phyloP scores from a whole-genome alignment of 331 rosid genomes.

The Saraca asoca region DNA sequence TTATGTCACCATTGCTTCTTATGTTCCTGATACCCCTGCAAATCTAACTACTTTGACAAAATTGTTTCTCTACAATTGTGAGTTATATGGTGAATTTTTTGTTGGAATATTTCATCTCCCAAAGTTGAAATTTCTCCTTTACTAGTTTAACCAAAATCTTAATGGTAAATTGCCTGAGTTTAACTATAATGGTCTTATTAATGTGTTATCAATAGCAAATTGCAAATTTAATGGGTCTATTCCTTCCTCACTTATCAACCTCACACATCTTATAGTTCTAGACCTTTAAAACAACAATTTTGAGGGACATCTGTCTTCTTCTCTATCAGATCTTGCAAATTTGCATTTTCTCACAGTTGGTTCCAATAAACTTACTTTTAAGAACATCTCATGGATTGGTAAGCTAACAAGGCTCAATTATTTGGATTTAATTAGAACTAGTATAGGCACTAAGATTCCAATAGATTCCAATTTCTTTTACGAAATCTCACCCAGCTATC shows the following conservation, averaged over 20 bases:
- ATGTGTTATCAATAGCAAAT: background rate
- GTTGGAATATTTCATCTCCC: background rate
- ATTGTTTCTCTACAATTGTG: background rate
- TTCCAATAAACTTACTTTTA: background rate
- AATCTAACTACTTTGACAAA: background rate
- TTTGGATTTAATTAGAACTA: background rate
- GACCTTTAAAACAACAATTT: background rate
- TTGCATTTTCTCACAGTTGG: background rate
- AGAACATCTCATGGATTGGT: conserved; percentile 12
- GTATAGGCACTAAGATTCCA: background rate
- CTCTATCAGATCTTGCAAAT: conserved; percentile 5
- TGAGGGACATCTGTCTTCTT: background rate
- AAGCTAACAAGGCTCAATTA: background rate
- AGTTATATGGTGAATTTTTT: background rate
- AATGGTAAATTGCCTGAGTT: background rate
- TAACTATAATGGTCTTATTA: background rate
- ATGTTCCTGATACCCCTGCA: background rate
- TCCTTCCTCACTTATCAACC: conserved; percentile 8
- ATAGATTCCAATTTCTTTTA: too few relatives aligned
- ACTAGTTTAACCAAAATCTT: background rate
- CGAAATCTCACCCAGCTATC: too few relatives aligned
- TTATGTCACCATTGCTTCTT: background rate
- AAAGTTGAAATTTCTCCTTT: background rate
- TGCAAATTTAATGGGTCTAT: background rate
- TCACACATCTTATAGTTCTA: background rate